Evolutionary conservation across 768 basidiomycete genomes (phyloP).

Genomic region (Macrocybe gigantea): DNA sequence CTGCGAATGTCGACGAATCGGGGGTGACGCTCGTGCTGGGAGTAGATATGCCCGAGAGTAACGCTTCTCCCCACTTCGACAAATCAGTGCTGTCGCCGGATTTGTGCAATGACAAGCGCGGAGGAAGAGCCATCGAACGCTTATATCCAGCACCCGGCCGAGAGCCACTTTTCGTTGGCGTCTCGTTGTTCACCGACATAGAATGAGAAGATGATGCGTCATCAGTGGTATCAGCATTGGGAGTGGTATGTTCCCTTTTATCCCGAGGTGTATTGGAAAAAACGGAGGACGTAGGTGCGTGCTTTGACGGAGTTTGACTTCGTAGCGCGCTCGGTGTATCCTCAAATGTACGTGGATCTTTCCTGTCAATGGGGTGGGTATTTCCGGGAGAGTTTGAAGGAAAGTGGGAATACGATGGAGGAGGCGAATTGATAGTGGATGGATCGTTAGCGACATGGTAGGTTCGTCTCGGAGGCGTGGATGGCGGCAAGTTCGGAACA

Average conservation of each 20-base stretch:
- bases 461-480: slow-evolving; percentile 29
- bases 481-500: slow-evolving; percentile 1
- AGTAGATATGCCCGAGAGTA: slow-evolving; percentile 46
- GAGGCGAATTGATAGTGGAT: slow-evolving; percentile 27
- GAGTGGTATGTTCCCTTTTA: too few relatives aligned
- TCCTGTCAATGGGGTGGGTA: slow-evolving; percentile 4
- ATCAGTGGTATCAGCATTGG: too few relatives aligned
- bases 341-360: slow-evolving; percentile 1
- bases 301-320: background rate
- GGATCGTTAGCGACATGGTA: slow-evolving; percentile 38
- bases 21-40: slow-evolving; percentile 6
- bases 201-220: too few relatives aligned
- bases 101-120: slow-evolving; percentile 49
- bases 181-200: too few relatives aligned
- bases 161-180: background rate
- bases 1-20: slow-evolving; percentile 8
- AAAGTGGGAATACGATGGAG: slow-evolving; percentile 35
- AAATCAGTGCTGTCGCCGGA: slow-evolving; percentile 39
- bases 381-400: slow-evolving; percentile 10
- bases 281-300: too few relatives aligned
- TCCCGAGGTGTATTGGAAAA: too few relatives aligned
- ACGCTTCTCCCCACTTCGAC: slow-evolving; percentile 46
- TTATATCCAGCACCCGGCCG: slow-evolving; percentile 12
- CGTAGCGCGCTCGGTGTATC: background rate
- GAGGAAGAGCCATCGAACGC: slow-evolving; percentile 32